Evolutionary conservation across 768 basidiomycete species (phyloP).

Genomic region (Pleurotus eryngii): DNA sequence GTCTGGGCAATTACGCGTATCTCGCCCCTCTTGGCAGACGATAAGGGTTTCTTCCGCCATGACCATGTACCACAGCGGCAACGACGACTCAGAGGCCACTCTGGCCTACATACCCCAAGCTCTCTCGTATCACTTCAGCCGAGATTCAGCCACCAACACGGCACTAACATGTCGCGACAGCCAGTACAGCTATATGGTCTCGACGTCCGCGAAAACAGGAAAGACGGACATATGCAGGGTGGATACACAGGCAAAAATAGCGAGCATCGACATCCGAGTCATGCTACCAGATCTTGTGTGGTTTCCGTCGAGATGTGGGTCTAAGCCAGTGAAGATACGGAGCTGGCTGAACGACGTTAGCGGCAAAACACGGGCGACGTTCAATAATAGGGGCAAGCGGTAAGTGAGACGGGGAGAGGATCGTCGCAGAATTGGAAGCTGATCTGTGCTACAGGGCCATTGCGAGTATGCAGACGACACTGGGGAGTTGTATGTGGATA

Average conservation of each 20-base stretch:
- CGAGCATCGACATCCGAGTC: constrained; percentile 2
- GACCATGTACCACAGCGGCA: neutral
- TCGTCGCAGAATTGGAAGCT: no score
- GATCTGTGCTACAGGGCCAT: neutral
- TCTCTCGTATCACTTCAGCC: constrained; percentile 5
- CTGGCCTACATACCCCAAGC: constrained; percentile 3
- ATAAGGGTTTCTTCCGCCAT: constrained; percentile 1
- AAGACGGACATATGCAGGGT: constrained; percentile 2
- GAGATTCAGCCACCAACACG: constrained; percentile 7
- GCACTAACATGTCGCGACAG: neutral
- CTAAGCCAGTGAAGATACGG: constrained; percentile 5
- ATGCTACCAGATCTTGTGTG: constrained; percentile 5
- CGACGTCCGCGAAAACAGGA: constrained; percentile 4
- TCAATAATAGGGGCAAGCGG: neutral
- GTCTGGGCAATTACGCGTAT: neutral
- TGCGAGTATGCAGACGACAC: neutral
- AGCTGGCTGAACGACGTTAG: constrained; percentile 2
- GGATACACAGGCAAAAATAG: constrained; percentile 2
- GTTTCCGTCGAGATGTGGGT: constrained; percentile 1
- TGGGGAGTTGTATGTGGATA: constrained; percentile 1
- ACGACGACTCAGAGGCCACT: constrained; percentile 4
- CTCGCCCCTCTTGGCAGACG: neutral
- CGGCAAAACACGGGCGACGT: constrained; percentile 3
- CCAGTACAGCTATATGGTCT: neutral
- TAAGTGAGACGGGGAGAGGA: neutral